Evolutionary conservation across 768 basidiomycete genomes (phyloP), one percentile per base, ranked within the genome.

Genomic region (Naganishia friedmannii): DNA sequence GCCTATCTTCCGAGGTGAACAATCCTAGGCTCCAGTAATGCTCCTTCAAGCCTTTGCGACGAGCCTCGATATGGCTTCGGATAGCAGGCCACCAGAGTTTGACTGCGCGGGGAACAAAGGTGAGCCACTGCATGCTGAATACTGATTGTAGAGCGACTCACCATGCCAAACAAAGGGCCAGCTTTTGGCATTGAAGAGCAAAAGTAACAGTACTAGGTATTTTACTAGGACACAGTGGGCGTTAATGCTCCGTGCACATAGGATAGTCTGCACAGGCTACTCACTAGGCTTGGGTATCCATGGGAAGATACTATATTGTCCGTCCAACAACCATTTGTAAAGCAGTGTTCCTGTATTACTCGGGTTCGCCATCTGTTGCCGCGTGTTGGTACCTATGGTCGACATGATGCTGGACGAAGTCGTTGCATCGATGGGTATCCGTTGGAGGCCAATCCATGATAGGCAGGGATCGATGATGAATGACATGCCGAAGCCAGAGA

Each of bases 91-190:
- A 63, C 70, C 70, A 71, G n/a, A 71, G 55, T 29, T 65, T 58
- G 46, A 67, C 70, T 71, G 66, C 12, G 15, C 1, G 5, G 29
- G n/a, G n/a, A n/a, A 42, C 1, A 13, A 42, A 1, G 23, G 31
- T 4, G 28, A 21, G 57, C 12, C 23, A 56, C 53, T 29, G 3
- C 6, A 12, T 26, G n/a, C 10, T 42, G 3, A 45, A 3, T 9
- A n/a, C 34, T 39, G 1, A 2, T 45, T 1, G 7, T 3, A 4
- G 28, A 9, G 42, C 29, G 37, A 69, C 71, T 65, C 34, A 68
- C 71, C 48, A 57, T 72, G 71, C 71, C 71, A 72, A 7, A 68
- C 60, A 39, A 72, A 66, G 4, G 71, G 71, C 71, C 71, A 72
- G 29, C 57, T 65, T 31, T 68, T 72, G 29, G 55, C 67, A 42